A percentile compares a stretch with the other conserved stretches of the same genome.
phyloP scores from a whole-genome alignment of 805 yeast genomes.

The Kregervanrija pseudodelftensis region DNA sequence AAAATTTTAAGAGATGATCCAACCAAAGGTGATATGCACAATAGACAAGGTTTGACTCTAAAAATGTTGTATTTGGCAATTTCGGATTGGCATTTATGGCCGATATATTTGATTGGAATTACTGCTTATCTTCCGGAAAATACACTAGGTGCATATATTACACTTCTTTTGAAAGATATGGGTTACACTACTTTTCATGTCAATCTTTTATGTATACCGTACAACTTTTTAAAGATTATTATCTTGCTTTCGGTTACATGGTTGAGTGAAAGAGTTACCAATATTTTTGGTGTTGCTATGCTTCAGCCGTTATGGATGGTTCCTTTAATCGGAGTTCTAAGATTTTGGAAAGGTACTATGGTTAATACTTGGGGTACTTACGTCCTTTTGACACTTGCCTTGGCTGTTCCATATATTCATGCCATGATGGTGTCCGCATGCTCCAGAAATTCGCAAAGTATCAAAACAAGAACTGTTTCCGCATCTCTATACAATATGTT shows the following conservation, averaged over 20 bases:
- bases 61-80: slow-evolving; percentile 34
- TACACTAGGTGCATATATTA: slow-evolving; percentile 38
- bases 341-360: slow-evolving; percentile 24
- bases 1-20: slow-evolving; percentile 59
- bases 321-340: slow-evolving; percentile 19
- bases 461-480: slow-evolving; percentile 56
- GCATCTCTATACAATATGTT: slow-evolving; percentile 61
- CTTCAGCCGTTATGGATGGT: slow-evolving; percentile 21
- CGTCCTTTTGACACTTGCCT: slow-evolving; percentile 17
- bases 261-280: slow-evolving; percentile 29
- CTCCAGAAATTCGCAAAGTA: slow-evolving; percentile 55
- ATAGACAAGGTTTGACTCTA: slow-evolving; percentile 43
- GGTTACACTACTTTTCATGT: slow-evolving; percentile 49
- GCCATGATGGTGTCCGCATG: slow-evolving; percentile 54
- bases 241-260: slow-evolving; percentile 30
- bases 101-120: slow-evolving; percentile 42
- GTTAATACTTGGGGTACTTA: slow-evolving; percentile 23
- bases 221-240: slow-evolving; percentile 32
- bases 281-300: slow-evolving; percentile 17
- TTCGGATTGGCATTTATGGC: slow-evolving; percentile 48
- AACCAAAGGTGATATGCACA: slow-evolving; percentile 56
- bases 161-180: slow-evolving; percentile 39
- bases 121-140: slow-evolving; percentile 31
- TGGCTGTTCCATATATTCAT: slow-evolving; percentile 44
- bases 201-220: slow-evolving; percentile 47